These are phyloP conservation scores for Endocladia muricata DNA, from an alignment of 31 red algal species.

Conservation along the genomic window DNA sequence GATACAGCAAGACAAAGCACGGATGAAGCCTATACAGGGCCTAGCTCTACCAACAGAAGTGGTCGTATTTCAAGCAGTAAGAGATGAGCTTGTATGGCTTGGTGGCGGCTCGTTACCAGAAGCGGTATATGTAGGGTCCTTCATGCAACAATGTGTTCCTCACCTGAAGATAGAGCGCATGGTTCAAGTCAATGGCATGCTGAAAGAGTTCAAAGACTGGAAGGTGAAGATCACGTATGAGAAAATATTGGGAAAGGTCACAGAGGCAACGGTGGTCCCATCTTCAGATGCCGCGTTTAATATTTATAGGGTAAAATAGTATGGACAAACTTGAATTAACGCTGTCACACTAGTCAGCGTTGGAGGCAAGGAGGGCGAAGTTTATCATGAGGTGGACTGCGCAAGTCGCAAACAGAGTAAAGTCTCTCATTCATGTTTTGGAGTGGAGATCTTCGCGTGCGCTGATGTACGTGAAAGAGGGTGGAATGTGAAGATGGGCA, in stretches of 20 bases:
- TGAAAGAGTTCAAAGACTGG: constrained; percentile 20
- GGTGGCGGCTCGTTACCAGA: constrained; percentile 33
- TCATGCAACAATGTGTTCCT: constrained; percentile 29
- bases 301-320: not conserved
- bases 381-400: constrained; percentile 34
- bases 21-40: not conserved
- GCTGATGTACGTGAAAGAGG: constrained; percentile 30
- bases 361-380: not conserved
- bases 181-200: constrained; percentile 17
- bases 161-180: constrained; percentile 16
- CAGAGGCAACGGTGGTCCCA: not conserved
- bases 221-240: not conserved
- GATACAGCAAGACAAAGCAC: constrained; percentile 3
- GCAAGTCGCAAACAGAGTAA: constrained; percentile 11
- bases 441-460: constrained; percentile 31
- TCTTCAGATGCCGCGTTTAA: constrained; percentile 57
- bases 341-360: not conserved
- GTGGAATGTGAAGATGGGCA: not conserved
- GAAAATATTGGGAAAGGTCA: not conserved
- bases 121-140: constrained; percentile 28
- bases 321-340: constrained; percentile 31
- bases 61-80: not conserved
- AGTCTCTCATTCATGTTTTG: constrained; percentile 33
- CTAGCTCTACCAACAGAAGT: not conserved
- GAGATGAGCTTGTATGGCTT: constrained; percentile 1